Conservation (phyloP, 768 basidiomycete species). For the Hebeloma cylindrosporum region DNA sequence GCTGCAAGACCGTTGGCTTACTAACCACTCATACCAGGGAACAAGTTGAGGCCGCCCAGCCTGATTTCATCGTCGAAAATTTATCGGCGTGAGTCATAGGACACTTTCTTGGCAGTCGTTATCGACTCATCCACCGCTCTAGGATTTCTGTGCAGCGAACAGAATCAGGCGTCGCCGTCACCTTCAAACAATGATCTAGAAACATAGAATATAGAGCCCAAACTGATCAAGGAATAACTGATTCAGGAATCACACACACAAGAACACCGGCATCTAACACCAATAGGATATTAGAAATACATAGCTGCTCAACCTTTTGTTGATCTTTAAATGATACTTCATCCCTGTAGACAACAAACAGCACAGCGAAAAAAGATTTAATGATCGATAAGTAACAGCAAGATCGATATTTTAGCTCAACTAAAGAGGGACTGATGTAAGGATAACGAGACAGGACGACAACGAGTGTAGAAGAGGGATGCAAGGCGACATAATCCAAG, state of each 20-base stretch:
- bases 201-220: not conserved
- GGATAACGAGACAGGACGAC: slow-evolving; percentile 1
- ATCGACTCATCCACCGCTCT: not conserved
- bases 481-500: slow-evolving; percentile 6
- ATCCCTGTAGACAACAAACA: slow-evolving; percentile 12
- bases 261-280: too few species aligned
- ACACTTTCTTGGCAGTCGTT: not conserved
- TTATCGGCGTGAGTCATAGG: slow-evolving; percentile 55
- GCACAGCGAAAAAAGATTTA: slow-evolving; percentile 26
- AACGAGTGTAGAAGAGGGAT: slow-evolving; percentile 1
- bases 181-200: slow-evolving; percentile 35
- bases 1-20: slow-evolving; percentile 81
- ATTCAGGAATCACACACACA: too few species aligned
- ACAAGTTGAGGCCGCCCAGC: slow-evolving; percentile 60
- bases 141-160: slow-evolving; percentile 35
- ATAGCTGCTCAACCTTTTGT: too few species aligned
- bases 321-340: not conserved
- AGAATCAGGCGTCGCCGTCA: slow-evolving; percentile 47
- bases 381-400: slow-evolving; percentile 22
- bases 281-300: too few species aligned
- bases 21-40: slow-evolving; percentile 77
- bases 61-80: slow-evolving; percentile 72
- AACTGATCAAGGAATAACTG: too few species aligned
- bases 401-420: slow-evolving; percentile 16
- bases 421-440: slow-evolving; percentile 1